Evolutionary conservation across 2,329 filamentous ascomycete species (phyloP), one percentile per base, ranked within the genome.

Genomic region (Onygenales sp.): DNA sequence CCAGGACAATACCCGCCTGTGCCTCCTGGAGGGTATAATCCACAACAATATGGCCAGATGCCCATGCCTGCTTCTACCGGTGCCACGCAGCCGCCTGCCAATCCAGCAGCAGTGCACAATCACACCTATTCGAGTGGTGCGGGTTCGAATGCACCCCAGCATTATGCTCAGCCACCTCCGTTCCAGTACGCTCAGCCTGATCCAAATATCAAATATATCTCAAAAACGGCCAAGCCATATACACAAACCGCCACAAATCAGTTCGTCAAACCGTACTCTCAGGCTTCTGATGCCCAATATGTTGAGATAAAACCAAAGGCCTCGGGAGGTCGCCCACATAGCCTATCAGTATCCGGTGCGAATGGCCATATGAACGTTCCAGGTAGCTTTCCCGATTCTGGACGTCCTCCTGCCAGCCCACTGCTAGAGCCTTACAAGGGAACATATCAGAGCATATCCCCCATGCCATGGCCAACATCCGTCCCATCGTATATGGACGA

Each of bases 371-470:
- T 71, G 37, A 56, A 58, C 14, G 55, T 55, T 17, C 65, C 62
- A 9, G 65, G 64, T 7, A 60, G 60, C 42, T 59, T 58, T 42
- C 53, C 62, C 27, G 65, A 67, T 44, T 62, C 62, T 6, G 69
- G 65, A 36, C 66, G 77, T 44, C 80, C 88, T 1, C 88, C 90
- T 0, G 82, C 82, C 1, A 95, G 89, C 57, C 93, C 92, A 0
- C 76, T 97, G 49, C 81, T 95, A 2, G 92, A 97, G 70, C 85
- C 93, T 0, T 97, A 97, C 70, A 86, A 85, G 57, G 92, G 92
- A 40, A 95, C 91, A 0, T 97, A 95, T 63, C 92, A 97, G 69
- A 88, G 88, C 54, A 87, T 94, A 62, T 95, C 91, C 0, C 91
- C 92, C 0, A 95, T 96, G 88, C 91, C 91, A 0, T 90, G 90